These are phyloP conservation scores for Carex scoparia DNA, from an alignment of 176 grass and related monocot genomes.

Conservation along the genomic window DNA sequence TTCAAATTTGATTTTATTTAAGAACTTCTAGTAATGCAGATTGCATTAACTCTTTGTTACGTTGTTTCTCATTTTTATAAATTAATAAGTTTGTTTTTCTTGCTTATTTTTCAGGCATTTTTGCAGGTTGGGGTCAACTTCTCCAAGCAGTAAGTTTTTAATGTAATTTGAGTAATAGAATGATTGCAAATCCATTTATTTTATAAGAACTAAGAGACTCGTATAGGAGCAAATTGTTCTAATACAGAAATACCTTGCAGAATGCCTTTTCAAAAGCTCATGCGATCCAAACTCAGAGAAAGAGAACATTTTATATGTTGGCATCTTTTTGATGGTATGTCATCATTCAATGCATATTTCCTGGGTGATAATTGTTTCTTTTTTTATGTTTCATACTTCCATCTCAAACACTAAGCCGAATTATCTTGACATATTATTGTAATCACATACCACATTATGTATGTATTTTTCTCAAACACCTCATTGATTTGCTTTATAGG, in stretches of 20 bases:
- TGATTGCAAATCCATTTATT: neutral
- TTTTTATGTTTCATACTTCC: neutral
- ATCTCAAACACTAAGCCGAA: neutral
- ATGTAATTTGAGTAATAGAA: neutral
- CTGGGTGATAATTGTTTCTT: neutral
- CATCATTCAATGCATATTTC: neutral
- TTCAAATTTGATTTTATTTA: neutral
- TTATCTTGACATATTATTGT: neutral
- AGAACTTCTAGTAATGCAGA: neutral
- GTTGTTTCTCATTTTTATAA: constrained; percentile 2
- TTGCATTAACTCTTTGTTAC: neutral
- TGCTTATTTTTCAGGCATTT: constrained; percentile 58
- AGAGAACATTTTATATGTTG: constrained; percentile 34
- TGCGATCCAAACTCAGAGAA: constrained; percentile 38
- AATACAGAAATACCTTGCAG: constrained; percentile 37
- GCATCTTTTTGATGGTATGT: constrained; percentile 59
- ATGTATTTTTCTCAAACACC: neutral
- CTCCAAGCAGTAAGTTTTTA: constrained; percentile 43
- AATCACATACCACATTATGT: neutral
- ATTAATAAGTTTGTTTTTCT: constrained; percentile 14
- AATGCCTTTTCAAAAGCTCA: constrained; percentile 49
- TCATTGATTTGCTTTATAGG: constrained; percentile 28
- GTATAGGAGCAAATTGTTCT: neutral
- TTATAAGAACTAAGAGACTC: neutral
- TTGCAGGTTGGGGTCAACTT: constrained; percentile 71